Percentiles rank a stretch among this genome's conserved stretches.
These are phyloP conservation scores for Colletotrichum acutatum DNA, from an alignment of 2,329 filamentous ascomycete genomes.

Conservation along the genomic window DNA sequence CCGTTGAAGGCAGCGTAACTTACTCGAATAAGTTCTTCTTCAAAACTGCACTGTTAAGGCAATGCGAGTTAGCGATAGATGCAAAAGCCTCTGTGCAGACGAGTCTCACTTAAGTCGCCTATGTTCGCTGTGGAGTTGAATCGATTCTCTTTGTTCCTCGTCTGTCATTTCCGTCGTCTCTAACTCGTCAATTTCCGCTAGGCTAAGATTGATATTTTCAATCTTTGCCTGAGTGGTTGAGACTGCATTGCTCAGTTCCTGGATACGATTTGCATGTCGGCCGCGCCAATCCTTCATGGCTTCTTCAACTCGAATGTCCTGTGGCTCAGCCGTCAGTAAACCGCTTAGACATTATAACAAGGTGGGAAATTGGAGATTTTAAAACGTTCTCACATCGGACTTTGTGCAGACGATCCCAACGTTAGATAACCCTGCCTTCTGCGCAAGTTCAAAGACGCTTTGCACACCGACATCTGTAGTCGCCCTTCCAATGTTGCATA, in stretches of 20 bases:
- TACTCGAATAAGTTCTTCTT: no score
- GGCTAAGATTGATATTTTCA: slow-evolving; percentile 9
- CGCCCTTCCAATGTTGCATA: slow-evolving; percentile 54
- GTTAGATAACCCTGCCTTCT: slow-evolving; percentile 49
- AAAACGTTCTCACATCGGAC: slow-evolving; percentile 48
- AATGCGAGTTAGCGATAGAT: no score
- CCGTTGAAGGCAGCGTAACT: no score
- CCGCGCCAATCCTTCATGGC: slow-evolving; percentile 46
- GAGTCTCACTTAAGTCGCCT: no score
- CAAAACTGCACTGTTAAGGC: no score
- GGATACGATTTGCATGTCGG: slow-evolving; percentile 34
- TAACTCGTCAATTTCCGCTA: slow-evolving; percentile 34
- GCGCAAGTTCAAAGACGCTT: slow-evolving; percentile 53
- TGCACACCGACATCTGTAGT: slow-evolving; percentile 53
- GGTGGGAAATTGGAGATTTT: neutral
- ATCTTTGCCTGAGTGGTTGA: slow-evolving; percentile 23
- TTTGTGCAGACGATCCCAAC: slow-evolving; percentile 56
- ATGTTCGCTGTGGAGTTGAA: neutral
- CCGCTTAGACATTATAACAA: no score
- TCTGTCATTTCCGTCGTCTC: slow-evolving; percentile 21
- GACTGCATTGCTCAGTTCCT: slow-evolving; percentile 35
- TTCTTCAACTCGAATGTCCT: slow-evolving; percentile 48
- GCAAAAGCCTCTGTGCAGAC: no score
- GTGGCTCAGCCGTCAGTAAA: no score
- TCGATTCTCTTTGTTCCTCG: slow-evolving; percentile 19